A percentile compares a stretch with the other conserved stretches of the same genome.
These are phyloP conservation scores for Chlorencoelia australis DNA, from an alignment of 2,329 filamentous ascomycete species.

Conservation along the genomic window DNA sequence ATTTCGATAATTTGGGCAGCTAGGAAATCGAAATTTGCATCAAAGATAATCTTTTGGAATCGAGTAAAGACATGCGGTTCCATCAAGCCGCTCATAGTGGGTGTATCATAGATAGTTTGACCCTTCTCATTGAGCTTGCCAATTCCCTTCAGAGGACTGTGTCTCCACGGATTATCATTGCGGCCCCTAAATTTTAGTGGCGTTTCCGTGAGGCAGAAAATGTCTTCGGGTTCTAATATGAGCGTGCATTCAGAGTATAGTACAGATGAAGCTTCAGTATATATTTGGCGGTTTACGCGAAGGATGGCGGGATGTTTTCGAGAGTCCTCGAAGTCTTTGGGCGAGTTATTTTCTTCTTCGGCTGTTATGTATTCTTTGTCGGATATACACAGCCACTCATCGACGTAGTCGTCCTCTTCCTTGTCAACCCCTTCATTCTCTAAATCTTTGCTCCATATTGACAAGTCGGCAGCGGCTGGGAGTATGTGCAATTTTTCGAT, in stretches of 20 bases:
- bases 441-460: background rate
- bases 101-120: constrained; percentile 5
- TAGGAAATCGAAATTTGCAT: constrained; percentile 7
- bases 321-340: constrained; percentile 1
- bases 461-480: too few relatives aligned
- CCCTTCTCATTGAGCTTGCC: constrained; percentile 1
- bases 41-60: constrained; percentile 12
- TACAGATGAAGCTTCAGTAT: constrained; percentile 10
- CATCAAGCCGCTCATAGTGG: constrained; percentile 3
- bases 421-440: background rate
- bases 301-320: constrained; percentile 9
- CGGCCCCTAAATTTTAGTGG: constrained; percentile 3
- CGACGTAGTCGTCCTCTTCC: background rate
- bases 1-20: constrained; percentile 7
- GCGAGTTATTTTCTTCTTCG: constrained; percentile 1
- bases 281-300: constrained; percentile 10
- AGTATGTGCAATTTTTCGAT: too few relatives aligned
- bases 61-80: constrained; percentile 15
- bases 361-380: constrained; percentile 2
- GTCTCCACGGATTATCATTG: constrained; percentile 9
- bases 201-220: constrained; percentile 9
- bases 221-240: constrained; percentile 9
- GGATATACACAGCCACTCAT: constrained; percentile 2
- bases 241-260: constrained; percentile 10
- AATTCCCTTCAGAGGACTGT: constrained; percentile 8